Percentiles rank a stretch among this genome's conserved stretches.
These are phyloP conservation scores for Anthostomella pinea DNA, from an alignment of 2,329 filamentous ascomycete genomes.

Conservation along the genomic window DNA sequence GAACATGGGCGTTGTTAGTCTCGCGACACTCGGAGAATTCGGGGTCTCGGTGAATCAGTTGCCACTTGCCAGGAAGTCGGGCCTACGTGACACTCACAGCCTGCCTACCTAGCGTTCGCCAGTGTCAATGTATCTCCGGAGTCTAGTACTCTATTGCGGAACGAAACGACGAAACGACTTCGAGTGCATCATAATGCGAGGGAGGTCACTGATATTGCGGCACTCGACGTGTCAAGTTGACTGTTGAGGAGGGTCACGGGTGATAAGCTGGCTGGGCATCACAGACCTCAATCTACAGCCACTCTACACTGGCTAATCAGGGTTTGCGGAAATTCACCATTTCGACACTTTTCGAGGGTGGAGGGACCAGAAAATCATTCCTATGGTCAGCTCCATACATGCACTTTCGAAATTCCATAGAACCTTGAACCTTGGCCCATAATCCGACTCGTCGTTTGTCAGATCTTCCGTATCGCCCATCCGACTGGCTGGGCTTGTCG, in stretches of 20 bases:
- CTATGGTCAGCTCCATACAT: constrained; percentile 7
- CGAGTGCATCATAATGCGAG: no score
- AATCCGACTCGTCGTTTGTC: no score
- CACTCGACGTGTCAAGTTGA: background rate
- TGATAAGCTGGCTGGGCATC: constrained; percentile 8
- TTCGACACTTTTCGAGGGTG: constrained; percentile 7
- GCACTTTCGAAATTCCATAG: no score
- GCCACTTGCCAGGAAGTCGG: constrained; percentile 1
- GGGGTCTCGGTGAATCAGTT: background rate
- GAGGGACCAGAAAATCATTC: constrained; percentile 12
- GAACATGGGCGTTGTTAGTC: no score
- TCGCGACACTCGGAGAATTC: background rate
- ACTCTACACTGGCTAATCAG: constrained; percentile 19
- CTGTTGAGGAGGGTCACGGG: background rate
- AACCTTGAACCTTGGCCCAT: no score
- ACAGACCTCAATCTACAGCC: constrained; percentile 10
- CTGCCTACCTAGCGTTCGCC: no score
- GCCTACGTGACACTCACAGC: background rate
- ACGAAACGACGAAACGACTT: no score
- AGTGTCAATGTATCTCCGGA: no score
- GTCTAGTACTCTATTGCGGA: no score
- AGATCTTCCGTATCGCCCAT: no score
- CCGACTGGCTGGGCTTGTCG: no score
- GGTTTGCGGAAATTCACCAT: constrained; percentile 10
- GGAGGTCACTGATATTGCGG: no score